Conservation (phyloP, 2,329 filamentous ascomycete genomes). For the Microsporum ferrugineum region DNA sequence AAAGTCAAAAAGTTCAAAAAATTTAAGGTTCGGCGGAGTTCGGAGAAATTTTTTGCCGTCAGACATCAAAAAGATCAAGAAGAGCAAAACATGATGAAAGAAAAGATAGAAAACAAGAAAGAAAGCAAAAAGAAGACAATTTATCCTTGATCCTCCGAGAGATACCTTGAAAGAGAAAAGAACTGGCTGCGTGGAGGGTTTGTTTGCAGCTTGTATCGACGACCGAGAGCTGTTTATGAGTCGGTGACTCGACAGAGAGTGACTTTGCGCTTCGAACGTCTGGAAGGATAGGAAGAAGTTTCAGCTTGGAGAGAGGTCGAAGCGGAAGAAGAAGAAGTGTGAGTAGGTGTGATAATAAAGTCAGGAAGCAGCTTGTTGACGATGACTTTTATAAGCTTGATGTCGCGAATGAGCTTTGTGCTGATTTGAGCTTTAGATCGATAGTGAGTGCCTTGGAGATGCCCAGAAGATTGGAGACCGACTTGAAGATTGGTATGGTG, state of each 20-base stretch:
- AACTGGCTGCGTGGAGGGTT: not conserved
- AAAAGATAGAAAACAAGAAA: not conserved
- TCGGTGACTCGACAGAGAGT: not conserved
- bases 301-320: not conserved
- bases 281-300: not conserved
- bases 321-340: not conserved
- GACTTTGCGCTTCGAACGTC: not conserved
- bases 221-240: not conserved
- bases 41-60: slow-evolving; percentile 6
- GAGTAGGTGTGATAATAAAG: not conserved
- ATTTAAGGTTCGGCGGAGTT: slow-evolving; percentile 4
- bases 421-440: too few species aligned
- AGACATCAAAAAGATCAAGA: slow-evolving; percentile 5
- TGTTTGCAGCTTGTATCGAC: not conserved
- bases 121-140: not conserved
- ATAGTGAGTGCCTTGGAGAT: too few species aligned
- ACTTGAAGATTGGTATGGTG: not conserved
- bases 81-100: not conserved
- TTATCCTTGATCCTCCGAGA: not conserved
- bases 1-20: slow-evolving; percentile 1
- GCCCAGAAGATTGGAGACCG: not conserved
- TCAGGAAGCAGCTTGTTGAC: too few species aligned
- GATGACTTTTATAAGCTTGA: not conserved
- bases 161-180: not conserved
- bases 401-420: too few species aligned